Evolutionary conservation across 352 stramenopile genomes (phyloP).

Genomic region (Pythium coloratum): DNA sequence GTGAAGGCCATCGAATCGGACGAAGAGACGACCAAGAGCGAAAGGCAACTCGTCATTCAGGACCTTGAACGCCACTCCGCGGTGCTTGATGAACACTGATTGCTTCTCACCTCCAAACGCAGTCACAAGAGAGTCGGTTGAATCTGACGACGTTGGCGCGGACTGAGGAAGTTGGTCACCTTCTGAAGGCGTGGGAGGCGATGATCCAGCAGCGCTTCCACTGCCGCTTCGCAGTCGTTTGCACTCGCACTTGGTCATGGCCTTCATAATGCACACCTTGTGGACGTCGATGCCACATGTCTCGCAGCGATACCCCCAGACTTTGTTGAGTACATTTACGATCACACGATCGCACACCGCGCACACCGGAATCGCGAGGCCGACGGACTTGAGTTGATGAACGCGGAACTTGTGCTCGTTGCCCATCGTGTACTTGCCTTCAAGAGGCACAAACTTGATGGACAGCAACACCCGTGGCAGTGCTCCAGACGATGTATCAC

Average conservation of each 20-base stretch:
- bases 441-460: conserved; percentile 76
- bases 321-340: conserved; percentile 75
- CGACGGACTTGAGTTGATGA: conserved; percentile 85
- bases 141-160: neutral
- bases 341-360: conserved; percentile 82
- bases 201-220: neutral
- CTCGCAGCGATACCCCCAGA: conserved; percentile 86
- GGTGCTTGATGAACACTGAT: conserved; percentile 20
- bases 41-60: conserved; percentile 44
- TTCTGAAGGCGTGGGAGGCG: conserved; percentile 15
- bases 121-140: neutral
- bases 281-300: conserved; percentile 80
- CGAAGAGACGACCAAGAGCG: conserved; percentile 59
- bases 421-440: conserved; percentile 52
- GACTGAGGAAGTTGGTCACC: neutral
- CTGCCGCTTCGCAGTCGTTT: conserved; percentile 20
- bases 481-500: conserved; percentile 26
- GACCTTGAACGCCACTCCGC: conserved; percentile 43
- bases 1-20: conserved; percentile 79
- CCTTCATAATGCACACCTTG: conserved; percentile 88
- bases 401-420: conserved; percentile 88
- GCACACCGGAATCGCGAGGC: conserved; percentile 76
- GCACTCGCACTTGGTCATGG: conserved; percentile 75
- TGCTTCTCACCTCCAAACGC: conserved; percentile 2
- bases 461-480: conserved; percentile 68